phyloP scores from a whole-genome alignment of 805 yeast species.

The Wickerhamiella qilinensis region DNA sequence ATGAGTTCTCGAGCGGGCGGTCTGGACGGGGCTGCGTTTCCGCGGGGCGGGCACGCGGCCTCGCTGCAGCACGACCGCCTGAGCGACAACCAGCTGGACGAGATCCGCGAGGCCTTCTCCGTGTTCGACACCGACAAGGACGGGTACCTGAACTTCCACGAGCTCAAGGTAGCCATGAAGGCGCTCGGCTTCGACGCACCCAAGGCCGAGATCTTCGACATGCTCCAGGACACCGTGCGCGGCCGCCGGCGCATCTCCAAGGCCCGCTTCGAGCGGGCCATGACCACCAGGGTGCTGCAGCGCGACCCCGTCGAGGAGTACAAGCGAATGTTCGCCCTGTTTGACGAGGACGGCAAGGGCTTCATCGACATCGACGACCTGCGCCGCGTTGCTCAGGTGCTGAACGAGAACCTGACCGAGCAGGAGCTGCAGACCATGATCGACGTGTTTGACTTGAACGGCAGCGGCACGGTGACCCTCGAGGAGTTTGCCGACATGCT shows the following conservation, averaged over 20 bases:
- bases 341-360: constrained; percentile 83
- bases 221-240: constrained; percentile 39
- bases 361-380: constrained; percentile 61
- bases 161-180: constrained; percentile 79
- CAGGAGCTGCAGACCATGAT: constrained; percentile 94
- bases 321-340: constrained; percentile 82
- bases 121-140: constrained; percentile 87
- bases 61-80: constrained; percentile 23
- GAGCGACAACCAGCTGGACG: constrained; percentile 76
- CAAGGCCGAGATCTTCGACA: constrained; percentile 63
- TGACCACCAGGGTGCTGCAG: constrained; percentile 64
- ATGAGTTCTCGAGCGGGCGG: no score
- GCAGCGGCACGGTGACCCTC: constrained; percentile 65
- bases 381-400: constrained; percentile 76
- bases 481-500: constrained; percentile 19
- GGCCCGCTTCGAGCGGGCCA: constrained; percentile 42
- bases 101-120: constrained; percentile 79
- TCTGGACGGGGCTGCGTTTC: no score
- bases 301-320: constrained; percentile 92
- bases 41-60: constrained; percentile 19
- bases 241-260: constrained; percentile 41
- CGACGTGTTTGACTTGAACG: constrained; percentile 90
- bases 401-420: constrained; percentile 83
- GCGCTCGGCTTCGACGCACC: constrained; percentile 84
- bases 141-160: constrained; percentile 82